Evolutionary conservation across 2,329 filamentous ascomycete genomes (phyloP).

Genomic region (Graphilbum sp.): DNA sequence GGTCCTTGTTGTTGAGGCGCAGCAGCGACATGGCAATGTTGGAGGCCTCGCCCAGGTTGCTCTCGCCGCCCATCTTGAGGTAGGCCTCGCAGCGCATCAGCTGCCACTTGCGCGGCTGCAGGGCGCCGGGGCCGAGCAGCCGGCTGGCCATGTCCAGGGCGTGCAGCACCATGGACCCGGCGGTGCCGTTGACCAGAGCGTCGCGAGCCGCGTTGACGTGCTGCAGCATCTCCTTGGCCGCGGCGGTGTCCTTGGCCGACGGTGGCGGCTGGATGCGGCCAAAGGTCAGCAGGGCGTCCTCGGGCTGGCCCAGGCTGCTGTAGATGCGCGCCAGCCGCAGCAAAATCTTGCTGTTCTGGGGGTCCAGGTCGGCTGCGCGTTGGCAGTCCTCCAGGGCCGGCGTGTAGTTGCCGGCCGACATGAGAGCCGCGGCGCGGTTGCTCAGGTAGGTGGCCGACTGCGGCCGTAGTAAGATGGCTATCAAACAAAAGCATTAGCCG

Average conservation of each 20-base stretch:
- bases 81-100: conserved; percentile 84
- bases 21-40: conserved; percentile 82
- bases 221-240: conserved; percentile 71
- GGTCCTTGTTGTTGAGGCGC: conserved; percentile 75
- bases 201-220: conserved; percentile 70
- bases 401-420: conserved; percentile 66
- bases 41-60: conserved; percentile 79
- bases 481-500: too few species aligned
- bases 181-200: conserved; percentile 55
- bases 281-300: conserved; percentile 75
- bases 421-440: conserved; percentile 89
- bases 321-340: conserved; percentile 81
- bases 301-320: conserved; percentile 69
- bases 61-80: conserved; percentile 79
- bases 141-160: conserved; percentile 83
- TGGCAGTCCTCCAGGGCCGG: conserved; percentile 78
- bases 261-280: conserved; percentile 63
- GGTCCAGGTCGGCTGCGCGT: conserved; percentile 66
- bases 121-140: conserved; percentile 56
- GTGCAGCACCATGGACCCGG: conserved; percentile 81
- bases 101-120: conserved; percentile 82
- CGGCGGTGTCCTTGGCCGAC: conserved; percentile 68
- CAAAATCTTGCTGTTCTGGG: conserved; percentile 73
- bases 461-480: conserved; percentile 79
- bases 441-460: conserved; percentile 78